phyloP scores from a whole-genome alignment of 2,329 filamentous ascomycete species.

The Trichophyton benhamiae region DNA sequence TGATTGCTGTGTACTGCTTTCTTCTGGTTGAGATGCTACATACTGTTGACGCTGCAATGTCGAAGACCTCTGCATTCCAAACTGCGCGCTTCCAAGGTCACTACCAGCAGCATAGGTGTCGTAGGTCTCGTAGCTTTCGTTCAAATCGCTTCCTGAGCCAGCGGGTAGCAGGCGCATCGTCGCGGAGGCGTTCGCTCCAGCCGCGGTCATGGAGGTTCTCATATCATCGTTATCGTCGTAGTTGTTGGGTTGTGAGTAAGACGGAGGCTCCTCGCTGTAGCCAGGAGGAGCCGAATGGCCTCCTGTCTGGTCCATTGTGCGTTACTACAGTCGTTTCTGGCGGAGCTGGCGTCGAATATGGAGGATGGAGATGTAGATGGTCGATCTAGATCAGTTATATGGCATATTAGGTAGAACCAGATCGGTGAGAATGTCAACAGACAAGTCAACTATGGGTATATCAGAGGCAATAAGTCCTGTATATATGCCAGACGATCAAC shows the following conservation, averaged over 20 bases:
- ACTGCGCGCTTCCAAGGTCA: constrained; percentile 11
- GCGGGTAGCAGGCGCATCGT: constrained; percentile 37
- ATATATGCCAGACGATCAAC: neutral
- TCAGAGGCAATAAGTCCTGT: neutral
- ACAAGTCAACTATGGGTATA: neutral
- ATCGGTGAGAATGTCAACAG: neutral
- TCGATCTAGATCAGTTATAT: neutral
- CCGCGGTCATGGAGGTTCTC: constrained; percentile 11
- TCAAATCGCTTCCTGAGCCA: constrained; percentile 2
- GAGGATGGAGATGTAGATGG: neutral
- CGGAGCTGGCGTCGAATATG: neutral
- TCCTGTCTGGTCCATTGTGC: constrained; percentile 14
- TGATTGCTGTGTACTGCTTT: neutral
- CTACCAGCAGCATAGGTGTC: constrained; percentile 8
- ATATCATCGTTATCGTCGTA: constrained; percentile 23
- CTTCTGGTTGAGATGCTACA: constrained; percentile 16
- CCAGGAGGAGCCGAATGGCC: constrained; percentile 20
- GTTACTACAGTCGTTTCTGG: neutral
- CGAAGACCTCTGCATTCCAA: constrained; percentile 2
- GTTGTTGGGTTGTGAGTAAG: constrained; percentile 23
- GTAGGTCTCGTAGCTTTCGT: neutral
- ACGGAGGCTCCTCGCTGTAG: constrained; percentile 34
- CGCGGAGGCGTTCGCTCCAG: constrained; percentile 23
- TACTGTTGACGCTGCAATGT: constrained; percentile 23
- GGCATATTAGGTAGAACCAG: neutral